These are phyloP conservation scores for Alternaria sp. DNA, from an alignment of 2,329 filamentous ascomycete genomes.

Conservation along the genomic window DNA sequence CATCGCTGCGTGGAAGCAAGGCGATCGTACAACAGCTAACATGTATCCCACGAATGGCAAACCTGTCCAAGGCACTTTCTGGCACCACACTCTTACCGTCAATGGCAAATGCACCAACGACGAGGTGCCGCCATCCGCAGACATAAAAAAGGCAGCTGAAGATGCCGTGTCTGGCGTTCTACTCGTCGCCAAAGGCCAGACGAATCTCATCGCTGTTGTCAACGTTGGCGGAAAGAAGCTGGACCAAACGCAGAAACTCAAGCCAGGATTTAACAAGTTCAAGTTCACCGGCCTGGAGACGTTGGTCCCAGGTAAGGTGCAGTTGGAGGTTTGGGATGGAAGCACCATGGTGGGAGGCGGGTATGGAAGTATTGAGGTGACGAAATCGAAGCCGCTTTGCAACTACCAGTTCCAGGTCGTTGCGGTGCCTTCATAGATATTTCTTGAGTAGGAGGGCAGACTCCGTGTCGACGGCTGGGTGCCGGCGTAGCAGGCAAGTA, in stretches of 20 bases:
- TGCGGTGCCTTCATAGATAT: neutral
- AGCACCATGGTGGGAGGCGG: constrained; percentile 28
- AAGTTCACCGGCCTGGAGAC: constrained; percentile 21
- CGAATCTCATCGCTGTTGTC: constrained; percentile 27
- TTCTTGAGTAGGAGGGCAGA: neutral
- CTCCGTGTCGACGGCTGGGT: neutral
- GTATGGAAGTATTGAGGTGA: constrained; percentile 16
- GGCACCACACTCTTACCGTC: constrained; percentile 26
- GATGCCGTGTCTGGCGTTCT: constrained; percentile 21
- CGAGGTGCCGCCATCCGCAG: too few species aligned
- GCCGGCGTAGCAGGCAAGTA: neutral
- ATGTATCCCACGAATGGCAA: constrained; percentile 28
- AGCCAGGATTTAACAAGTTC: constrained; percentile 28
- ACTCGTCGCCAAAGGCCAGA: constrained; percentile 18
- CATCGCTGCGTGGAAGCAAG: constrained; percentile 47
- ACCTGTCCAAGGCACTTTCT: constrained; percentile 26
- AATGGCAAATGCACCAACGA: too few species aligned
- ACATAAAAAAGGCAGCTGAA: constrained; percentile 8
- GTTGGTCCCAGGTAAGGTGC: constrained; percentile 27
- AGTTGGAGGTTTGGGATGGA: constrained; percentile 34
- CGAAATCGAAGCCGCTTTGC: constrained; percentile 9
- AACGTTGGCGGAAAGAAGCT: constrained; percentile 21
- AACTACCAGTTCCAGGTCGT: constrained; percentile 23
- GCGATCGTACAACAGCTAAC: constrained; percentile 28
- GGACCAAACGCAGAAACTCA: too few species aligned